Evolutionary conservation across 2,329 filamentous ascomycete species (phyloP).

Genomic region (Lizonia empirigonia): DNA sequence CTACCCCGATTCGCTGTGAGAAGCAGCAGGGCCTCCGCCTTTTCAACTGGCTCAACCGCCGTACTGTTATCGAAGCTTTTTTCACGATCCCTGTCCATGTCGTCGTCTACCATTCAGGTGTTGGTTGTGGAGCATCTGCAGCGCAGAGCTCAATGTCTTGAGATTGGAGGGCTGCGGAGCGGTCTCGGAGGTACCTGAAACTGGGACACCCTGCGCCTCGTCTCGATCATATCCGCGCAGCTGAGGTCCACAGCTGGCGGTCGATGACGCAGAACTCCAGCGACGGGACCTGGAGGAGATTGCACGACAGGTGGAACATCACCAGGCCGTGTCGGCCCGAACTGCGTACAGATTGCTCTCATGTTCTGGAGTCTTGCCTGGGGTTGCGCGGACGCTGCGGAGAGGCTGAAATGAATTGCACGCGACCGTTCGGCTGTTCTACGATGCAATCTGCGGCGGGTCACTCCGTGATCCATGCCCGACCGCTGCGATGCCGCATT

Average conservation of each 20-base stretch:
- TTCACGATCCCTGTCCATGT: background rate
- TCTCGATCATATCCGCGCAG: conserved; percentile 7
- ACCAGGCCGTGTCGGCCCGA: background rate
- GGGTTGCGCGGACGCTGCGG: conserved; percentile 11
- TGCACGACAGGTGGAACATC: conserved; percentile 2
- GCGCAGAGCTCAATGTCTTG: background rate
- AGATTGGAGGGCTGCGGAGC: conserved; percentile 3
- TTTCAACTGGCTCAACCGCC: background rate
- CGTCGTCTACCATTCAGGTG: background rate
- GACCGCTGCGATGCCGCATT: conserved; percentile 7
- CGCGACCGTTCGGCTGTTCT: conserved; percentile 10
- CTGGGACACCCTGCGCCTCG: conserved; percentile 2
- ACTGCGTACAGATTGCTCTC: conserved; percentile 1
- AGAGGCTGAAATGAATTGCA: conserved; percentile 8
- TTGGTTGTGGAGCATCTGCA: background rate
- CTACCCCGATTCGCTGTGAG: background rate
- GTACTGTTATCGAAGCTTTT: background rate
- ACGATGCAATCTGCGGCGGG: conserved; percentile 7
- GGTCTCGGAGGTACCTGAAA: conserved; percentile 7
- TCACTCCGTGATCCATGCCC: conserved; percentile 10
- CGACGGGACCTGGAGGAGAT: background rate
- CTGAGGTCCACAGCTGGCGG: background rate
- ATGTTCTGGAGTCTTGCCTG: conserved; percentile 1
- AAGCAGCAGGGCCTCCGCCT: background rate
- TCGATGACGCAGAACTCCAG: conserved; percentile 1